Conservation (phyloP, 2,329 filamentous ascomycete genomes). For the Penicillium nordicum region DNA sequence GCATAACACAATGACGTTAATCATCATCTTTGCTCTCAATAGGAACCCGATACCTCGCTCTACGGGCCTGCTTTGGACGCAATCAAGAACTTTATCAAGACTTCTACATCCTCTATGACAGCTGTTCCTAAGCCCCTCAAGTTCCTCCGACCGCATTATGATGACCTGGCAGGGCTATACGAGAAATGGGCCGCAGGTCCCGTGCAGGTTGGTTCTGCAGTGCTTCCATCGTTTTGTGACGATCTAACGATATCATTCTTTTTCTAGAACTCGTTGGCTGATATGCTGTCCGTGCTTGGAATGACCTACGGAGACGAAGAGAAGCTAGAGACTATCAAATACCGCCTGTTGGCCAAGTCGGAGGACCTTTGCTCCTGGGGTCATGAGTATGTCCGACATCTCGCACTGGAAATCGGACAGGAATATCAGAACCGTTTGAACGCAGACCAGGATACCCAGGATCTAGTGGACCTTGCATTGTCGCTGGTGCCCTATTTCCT, state of each 20-base stretch:
- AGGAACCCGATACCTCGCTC: slow-evolving; percentile 83
- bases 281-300: slow-evolving; percentile 93
- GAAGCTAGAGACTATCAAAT: slow-evolving; percentile 92
- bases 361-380: slow-evolving; percentile 96
- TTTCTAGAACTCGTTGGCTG: slow-evolving; percentile 69
- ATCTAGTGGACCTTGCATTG: slow-evolving; percentile 79
- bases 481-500: slow-evolving; percentile 90
- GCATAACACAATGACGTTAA: slow-evolving; percentile 27
- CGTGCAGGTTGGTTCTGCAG: slow-evolving; percentile 64
- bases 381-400: slow-evolving; percentile 94
- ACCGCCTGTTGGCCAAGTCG: slow-evolving; percentile 81
- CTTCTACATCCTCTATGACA: slow-evolving; percentile 98
- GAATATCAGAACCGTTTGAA: slow-evolving; percentile 86
- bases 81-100: slow-evolving; percentile 99
- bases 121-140: slow-evolving; percentile 97
- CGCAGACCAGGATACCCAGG: slow-evolving; percentile 76
- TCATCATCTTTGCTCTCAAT: slow-evolving; percentile 16
- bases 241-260: slow-evolving; percentile 9
- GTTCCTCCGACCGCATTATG: slow-evolving; percentile 95
- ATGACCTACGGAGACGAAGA: slow-evolving; percentile 99
- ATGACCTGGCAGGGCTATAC: slow-evolving; percentile 80
- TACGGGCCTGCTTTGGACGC: slow-evolving; percentile 91
- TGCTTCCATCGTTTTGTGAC: not conserved
- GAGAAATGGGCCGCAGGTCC: slow-evolving; percentile 81
- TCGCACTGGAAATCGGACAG: slow-evolving; percentile 92